Evolutionary conservation across 192 early-diverging fungal genomes (phyloP).

Genomic region (Gorgonomyces haynaldii): DNA sequence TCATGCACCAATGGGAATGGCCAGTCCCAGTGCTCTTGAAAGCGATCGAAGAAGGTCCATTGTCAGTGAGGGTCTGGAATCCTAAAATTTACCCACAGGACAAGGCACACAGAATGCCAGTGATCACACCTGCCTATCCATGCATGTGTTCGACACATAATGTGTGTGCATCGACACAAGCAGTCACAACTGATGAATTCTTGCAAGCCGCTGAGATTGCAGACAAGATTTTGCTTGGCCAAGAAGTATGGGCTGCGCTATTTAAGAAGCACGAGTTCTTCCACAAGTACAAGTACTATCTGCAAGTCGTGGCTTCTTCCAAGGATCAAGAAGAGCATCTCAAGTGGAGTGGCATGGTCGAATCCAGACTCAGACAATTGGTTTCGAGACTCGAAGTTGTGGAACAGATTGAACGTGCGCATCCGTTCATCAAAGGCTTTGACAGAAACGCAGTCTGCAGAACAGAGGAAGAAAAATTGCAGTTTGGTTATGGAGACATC

Average conservation of each 20-base stretch:
- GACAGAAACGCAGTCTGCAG: conserved; percentile 54
- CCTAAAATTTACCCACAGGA: conserved; percentile 76
- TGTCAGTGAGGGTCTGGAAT: conserved; percentile 90
- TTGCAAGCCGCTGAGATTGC: conserved; percentile 64
- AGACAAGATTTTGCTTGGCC: conserved; percentile 64
- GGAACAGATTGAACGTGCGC: conserved; percentile 59
- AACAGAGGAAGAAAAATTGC: conserved; percentile 53
- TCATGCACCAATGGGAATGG: conserved; percentile 84
- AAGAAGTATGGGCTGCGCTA: conserved; percentile 65
- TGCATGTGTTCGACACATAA: conserved; percentile 98
- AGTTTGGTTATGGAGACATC: conserved; percentile 53
- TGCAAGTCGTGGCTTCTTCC: conserved; percentile 78
- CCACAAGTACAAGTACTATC: conserved; percentile 70
- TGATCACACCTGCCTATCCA: conserved; percentile 98
- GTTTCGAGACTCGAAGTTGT: conserved; percentile 72
- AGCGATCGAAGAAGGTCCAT: conserved; percentile 72
- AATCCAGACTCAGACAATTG: conserved; percentile 80
- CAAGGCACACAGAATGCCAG: conserved; percentile 81
- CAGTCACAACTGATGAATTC: conserved; percentile 77
- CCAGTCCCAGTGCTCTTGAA: conserved; percentile 85
- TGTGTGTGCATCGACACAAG: conserved; percentile 75
- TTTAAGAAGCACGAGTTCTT: conserved; percentile 90
- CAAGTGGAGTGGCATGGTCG: conserved; percentile 79
- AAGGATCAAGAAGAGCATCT: conserved; percentile 61
- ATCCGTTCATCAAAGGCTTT: conserved; percentile 84